Evolutionary conservation across 78 protist genomes (phyloP).

Genomic region (Corallochytrium limacisporum): DNA sequence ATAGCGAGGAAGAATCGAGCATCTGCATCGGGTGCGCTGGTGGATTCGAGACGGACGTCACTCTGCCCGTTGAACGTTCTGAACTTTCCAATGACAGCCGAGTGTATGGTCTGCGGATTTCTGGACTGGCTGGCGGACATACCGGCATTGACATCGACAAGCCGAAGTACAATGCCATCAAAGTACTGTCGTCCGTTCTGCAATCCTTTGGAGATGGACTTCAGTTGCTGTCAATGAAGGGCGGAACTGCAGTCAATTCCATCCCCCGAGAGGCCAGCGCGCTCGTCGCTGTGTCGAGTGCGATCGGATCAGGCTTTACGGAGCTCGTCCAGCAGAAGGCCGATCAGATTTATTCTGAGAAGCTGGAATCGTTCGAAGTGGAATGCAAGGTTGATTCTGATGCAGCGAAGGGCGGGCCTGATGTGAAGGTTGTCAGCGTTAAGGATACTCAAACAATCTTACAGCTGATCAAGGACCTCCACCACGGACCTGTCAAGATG

Average conservation of each 20-base stretch:
- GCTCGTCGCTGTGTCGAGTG: neutral
- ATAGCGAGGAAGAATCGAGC: conserved; percentile 17
- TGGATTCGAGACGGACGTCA: neutral
- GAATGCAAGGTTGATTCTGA: no score
- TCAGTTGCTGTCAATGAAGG: neutral
- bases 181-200: neutral
- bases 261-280: conserved; percentile 20
- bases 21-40: conserved; percentile 36
- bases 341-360: no score
- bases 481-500: no score
- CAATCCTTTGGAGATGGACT: neutral
- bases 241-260: conserved; percentile 29
- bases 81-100: neutral
- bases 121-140: conserved; percentile 37
- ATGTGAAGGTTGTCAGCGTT: no score
- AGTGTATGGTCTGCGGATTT: neutral
- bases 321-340: no score
- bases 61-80: neutral
- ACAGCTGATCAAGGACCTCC: no score
- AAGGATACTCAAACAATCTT: no score
- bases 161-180: conserved; percentile 22
- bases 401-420: no score
- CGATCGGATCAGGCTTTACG: no score
- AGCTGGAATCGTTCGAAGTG: no score
- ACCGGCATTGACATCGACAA: conserved; percentile 25